Evolutionary conservation across 768 basidiomycete genomes (phyloP), one percentile per base, ranked within the genome.

Genomic region (Boletellus ananas): DNA sequence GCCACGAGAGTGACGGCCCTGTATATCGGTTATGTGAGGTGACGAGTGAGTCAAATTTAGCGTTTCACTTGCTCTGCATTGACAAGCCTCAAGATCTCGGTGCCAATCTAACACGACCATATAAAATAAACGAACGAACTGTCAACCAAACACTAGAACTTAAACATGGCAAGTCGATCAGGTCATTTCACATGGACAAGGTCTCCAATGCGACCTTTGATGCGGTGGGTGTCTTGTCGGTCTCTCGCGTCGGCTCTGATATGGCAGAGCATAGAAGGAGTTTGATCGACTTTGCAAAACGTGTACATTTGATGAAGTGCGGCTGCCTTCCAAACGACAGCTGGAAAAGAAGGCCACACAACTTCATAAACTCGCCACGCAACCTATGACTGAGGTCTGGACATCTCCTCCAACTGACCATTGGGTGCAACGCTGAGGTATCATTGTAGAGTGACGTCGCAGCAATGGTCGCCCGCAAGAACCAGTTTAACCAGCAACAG

Each of bases 21-120:
- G 78, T 87, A 18, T 97, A 97, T 67, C 80, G 94, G 48, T 77
- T 94, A 41, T 94, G 91, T 62, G 80, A 90, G 68, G 74, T 98
- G 34, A 67, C 70, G 17, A 80, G 94, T 94, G 49, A 57, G 90
- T 75, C 25, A 23, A 44, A n/a, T 43, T 34, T 37, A 29, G 36
- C 17, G 41, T 20, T 51, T 47, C 43, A 16, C 11, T 18, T 6
- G 37, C 35, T 9, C 34, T 31, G 33, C n/a, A n/a, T 50, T 51
- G 45, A 54, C 36, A 37, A 50, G 55, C 12, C 47, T 20, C 54
- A 79, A 79, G 81, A 77, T 62, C 69, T 87, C 38, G 72, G 74
- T 23, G 65, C 72, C 40, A 77, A 82, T 37, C 59, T 70, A 16
- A 68, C 77, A 27, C 85, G 87, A 63, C 77, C 84, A 0, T 94